Conservation (phyloP, 2,329 filamentous ascomycete genomes). For the Alternaria sp. region DNA sequence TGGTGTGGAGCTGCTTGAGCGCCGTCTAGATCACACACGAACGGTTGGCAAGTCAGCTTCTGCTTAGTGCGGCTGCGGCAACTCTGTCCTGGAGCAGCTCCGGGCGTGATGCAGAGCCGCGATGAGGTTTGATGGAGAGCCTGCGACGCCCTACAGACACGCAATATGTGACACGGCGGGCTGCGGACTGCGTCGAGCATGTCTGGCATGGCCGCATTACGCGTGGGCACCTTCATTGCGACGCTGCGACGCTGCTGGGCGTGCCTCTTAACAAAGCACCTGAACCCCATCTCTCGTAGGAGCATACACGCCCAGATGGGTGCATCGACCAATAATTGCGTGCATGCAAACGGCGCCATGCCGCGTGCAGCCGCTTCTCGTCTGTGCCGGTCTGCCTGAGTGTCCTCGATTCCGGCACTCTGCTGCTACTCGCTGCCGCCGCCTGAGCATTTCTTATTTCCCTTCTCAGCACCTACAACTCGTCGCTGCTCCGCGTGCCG, state of each 20-base stretch:
- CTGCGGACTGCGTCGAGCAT: conserved; percentile 3
- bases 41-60: conserved; percentile 31
- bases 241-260: conserved; percentile 10
- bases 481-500: conserved; percentile 19
- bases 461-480: conserved; percentile 4
- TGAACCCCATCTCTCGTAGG: conserved; percentile 22
- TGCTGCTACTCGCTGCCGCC: not conserved
- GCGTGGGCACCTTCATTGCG: conserved; percentile 15
- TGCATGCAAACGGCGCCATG: conserved; percentile 12
- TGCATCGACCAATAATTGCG: conserved; percentile 17
- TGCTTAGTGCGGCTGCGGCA: conserved; percentile 34
- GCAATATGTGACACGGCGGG: not conserved
- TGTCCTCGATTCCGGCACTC: not conserved
- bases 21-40: conserved; percentile 27
- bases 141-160: conserved; percentile 6
- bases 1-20: conserved; percentile 18
- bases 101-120: conserved; percentile 24
- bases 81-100: conserved; percentile 24
- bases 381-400: not conserved
- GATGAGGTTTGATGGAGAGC: conserved; percentile 27
- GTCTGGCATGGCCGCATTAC: conserved; percentile 5
- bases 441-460: conserved; percentile 9
- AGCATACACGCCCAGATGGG: conserved; percentile 19
- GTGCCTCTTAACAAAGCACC: conserved; percentile 17
- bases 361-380: conserved; percentile 13